Percentiles rank a stretch among this genome's conserved stretches.
phyloP scores from a whole-genome alignment of 2,329 filamentous ascomycete species.

The Corinectria fuckeliana region DNA sequence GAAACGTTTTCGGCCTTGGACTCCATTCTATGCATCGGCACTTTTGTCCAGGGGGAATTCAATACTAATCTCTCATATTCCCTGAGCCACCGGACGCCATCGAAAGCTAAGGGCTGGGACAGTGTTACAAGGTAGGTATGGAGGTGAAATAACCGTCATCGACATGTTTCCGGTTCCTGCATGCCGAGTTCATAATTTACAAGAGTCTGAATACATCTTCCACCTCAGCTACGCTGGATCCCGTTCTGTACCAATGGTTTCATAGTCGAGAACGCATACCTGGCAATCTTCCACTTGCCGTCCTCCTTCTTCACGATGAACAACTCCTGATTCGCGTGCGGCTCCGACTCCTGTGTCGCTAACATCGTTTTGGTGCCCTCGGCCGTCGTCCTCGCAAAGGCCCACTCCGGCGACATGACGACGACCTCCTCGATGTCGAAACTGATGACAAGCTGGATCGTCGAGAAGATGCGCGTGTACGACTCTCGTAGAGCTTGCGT shows the following conservation, averaged over 20 bases:
- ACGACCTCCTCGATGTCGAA: conserved; percentile 27
- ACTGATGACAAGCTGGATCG: conserved; percentile 21
- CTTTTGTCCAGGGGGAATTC: too few relatives aligned
- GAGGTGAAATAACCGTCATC: too few relatives aligned
- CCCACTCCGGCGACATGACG: conserved; percentile 28
- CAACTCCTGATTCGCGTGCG: conserved; percentile 30
- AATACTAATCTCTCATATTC: too few relatives aligned
- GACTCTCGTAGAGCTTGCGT: conserved; percentile 22
- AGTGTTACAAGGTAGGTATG: too few relatives aligned
- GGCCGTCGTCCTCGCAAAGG: conserved; percentile 29
- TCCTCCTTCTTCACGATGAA: conserved; percentile 29
- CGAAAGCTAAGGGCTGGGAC: too few relatives aligned
- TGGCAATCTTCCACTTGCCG: conserved; percentile 28
- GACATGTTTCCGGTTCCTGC: too few relatives aligned
- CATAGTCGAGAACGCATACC: conserved; percentile 33
- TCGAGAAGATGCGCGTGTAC: conserved; percentile 27
- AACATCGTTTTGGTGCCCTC: conserved; percentile 31
- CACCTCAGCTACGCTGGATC: conserved; percentile 3
- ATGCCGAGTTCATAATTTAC: not conserved
- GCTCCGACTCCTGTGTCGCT: conserved; percentile 20
- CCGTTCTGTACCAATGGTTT: conserved; percentile 29
- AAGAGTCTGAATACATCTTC: not conserved
- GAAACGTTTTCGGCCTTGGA: too few relatives aligned
- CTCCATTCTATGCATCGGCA: too few relatives aligned
- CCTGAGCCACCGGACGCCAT: too few relatives aligned